Conservation (phyloP, 768 basidiomycete genomes). For the Psilocybe cubensis region DNA sequence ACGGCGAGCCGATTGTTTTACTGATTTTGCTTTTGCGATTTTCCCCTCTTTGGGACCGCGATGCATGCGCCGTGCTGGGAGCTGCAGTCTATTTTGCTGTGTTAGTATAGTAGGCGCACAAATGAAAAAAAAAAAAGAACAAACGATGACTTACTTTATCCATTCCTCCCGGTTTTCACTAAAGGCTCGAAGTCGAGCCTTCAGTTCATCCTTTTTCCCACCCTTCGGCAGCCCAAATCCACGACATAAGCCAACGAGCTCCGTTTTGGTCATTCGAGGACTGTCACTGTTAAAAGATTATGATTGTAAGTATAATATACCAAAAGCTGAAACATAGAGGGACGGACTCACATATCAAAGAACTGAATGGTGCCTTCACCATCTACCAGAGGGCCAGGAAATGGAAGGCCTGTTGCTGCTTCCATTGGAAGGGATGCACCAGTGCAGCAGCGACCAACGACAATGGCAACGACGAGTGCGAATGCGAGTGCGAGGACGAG, state of each 20-base stretch:
- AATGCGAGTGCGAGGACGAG: background rate
- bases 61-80: background rate
- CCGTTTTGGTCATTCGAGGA: background rate
- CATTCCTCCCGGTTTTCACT: background rate
- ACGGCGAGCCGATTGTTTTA: conserved; percentile 2
- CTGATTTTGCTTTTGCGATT: background rate
- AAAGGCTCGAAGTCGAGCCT: background rate
- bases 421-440: background rate
- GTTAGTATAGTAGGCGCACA: background rate
- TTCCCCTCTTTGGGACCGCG: conserved; percentile 1
- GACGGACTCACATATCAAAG: too few species aligned
- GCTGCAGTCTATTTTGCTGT: background rate
- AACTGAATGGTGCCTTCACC: too few species aligned
- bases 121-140: background rate
- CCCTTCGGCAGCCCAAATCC: background rate
- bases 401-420: background rate
- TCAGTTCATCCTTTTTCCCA: background rate
- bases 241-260: background rate
- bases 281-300: background rate
- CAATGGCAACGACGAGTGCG: background rate
- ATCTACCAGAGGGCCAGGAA: background rate
- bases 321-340: too few species aligned
- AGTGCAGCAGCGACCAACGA: too few species aligned
- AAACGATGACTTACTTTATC: background rate
- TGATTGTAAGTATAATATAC: too few species aligned